phyloP scores from a whole-genome alignment of 495 filamentous ascomycete species.

The Daldinia loculata region DNA sequence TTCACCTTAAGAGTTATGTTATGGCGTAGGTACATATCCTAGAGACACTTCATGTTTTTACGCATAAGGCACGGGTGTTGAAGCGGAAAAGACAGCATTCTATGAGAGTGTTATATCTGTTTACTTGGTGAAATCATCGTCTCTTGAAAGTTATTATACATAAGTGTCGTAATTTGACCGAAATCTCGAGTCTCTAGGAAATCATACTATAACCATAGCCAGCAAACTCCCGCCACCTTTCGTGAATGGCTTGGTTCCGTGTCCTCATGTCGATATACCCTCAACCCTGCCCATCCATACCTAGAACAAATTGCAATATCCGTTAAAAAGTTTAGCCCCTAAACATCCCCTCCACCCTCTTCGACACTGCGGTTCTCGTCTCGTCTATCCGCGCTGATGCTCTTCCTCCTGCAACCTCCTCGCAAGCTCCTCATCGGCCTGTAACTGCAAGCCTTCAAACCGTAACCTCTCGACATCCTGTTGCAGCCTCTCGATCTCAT shows the following conservation, averaged over 20 bases:
- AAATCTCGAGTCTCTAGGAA: neutral
- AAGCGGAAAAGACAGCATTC: slow-evolving; percentile 3
- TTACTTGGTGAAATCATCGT: neutral
- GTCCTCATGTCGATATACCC: neutral
- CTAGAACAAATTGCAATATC: neutral
- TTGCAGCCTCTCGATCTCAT: slow-evolving; percentile 25
- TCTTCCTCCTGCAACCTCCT: slow-evolving; percentile 21
- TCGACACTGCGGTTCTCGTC: neutral
- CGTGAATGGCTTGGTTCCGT: neutral
- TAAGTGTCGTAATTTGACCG: neutral
- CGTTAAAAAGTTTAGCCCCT: neutral
- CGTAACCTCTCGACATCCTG: slow-evolving; percentile 23
- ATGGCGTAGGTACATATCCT: neutral
- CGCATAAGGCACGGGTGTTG: slow-evolving; percentile 5
- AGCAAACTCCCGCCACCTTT: slow-evolving; percentile 4
- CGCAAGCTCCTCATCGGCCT: slow-evolving; percentile 40
- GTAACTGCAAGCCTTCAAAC: slow-evolving; percentile 28
- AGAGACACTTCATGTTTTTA: slow-evolving; percentile 5
- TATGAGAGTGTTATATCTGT: neutral
- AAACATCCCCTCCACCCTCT: neutral
- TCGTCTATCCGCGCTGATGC: neutral
- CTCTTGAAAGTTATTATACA: neutral
- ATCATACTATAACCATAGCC: neutral
- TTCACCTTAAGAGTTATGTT: neutral
- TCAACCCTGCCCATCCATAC: neutral